Percentiles rank a stretch among this genome's conserved stretches.
Evolutionary conservation across 2,329 filamentous ascomycete species (phyloP).

Genomic region (Fusarium annulatum): DNA sequence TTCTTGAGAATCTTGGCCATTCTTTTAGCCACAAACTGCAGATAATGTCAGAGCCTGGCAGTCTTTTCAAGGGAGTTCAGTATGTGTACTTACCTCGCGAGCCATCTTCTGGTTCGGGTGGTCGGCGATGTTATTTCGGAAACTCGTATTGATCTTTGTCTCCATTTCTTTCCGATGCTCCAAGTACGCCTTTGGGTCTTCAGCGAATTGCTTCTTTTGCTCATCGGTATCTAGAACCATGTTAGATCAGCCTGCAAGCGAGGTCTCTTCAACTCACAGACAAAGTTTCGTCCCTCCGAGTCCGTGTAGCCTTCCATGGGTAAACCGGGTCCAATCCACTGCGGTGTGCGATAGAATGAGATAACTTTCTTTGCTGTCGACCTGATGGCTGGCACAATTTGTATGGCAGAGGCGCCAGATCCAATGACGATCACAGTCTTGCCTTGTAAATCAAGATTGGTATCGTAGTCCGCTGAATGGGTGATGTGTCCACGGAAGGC

Average conservation of each 20-base stretch:
- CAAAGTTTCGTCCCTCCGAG: constrained; percentile 14
- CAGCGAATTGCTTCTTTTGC: constrained; percentile 1
- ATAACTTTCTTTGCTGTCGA: constrained; percentile 51
- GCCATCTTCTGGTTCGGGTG: constrained; percentile 10
- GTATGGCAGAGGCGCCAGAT: constrained; percentile 64
- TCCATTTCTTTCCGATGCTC: constrained; percentile 4
- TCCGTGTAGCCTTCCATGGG: constrained; percentile 42
- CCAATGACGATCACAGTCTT: constrained; percentile 66
- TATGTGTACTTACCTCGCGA: neutral
- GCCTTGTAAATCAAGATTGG: constrained; percentile 57
- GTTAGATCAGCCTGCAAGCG: neutral
- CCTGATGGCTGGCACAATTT: constrained; percentile 55
- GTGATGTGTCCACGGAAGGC: constrained; percentile 60
- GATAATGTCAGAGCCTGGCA: neutral
- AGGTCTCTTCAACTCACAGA: neutral
- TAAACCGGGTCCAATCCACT: constrained; percentile 54
- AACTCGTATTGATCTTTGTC: constrained; percentile 13
- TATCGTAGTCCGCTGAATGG: constrained; percentile 64
- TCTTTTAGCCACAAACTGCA: neutral
- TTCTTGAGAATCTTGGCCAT: constrained; percentile 13
- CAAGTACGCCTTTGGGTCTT: constrained; percentile 7
- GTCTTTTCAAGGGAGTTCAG: fast-evolving
- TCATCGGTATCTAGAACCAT: neutral
- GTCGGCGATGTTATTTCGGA: constrained; percentile 1
- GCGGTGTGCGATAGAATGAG: constrained; percentile 56